These are phyloP conservation scores for Termitomyces sp. DNA, from an alignment of 768 basidiomycete species.

Conservation along the genomic window DNA sequence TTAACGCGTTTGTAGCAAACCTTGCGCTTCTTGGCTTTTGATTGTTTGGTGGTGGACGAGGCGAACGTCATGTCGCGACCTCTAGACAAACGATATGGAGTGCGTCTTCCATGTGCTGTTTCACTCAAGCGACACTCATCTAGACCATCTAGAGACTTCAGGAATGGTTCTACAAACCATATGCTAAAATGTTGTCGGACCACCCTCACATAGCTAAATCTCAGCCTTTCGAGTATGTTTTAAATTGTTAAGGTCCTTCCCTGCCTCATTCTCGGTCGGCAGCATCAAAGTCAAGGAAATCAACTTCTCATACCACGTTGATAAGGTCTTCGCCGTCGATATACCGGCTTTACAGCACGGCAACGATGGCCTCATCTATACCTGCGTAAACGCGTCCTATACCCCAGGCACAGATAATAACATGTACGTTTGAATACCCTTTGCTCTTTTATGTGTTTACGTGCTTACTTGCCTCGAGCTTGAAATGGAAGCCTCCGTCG, in stretches of 20 bases:
- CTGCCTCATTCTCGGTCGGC: conserved; percentile 7
- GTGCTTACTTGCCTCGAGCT: conserved; percentile 35
- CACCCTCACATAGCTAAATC: conserved; percentile 57
- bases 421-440: conserved; percentile 51
- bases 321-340: conserved; percentile 78
- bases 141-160: conserved; percentile 59
- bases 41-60: conserved; percentile 83
- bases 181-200: conserved; percentile 59
- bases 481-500: conserved; percentile 98
- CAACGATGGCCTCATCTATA: conserved; percentile 96
- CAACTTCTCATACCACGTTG: conserved; percentile 80
- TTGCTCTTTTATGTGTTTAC: neutral
- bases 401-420: conserved; percentile 79
- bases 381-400: conserved; percentile 82
- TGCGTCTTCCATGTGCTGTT: conserved; percentile 29
- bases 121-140: neutral
- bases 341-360: conserved; percentile 86
- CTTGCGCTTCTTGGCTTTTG: conserved; percentile 82
- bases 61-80: conserved; percentile 83
- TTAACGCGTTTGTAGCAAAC: conserved; percentile 52
- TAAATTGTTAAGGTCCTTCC: neutral
- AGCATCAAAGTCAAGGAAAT: conserved; percentile 89
- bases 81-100: conserved; percentile 86
- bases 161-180: conserved; percentile 81
- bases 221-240: conserved; percentile 80